phyloP scores from a whole-genome alignment of 106 monocot species.

The Dioscorea dumetorum region DNA sequence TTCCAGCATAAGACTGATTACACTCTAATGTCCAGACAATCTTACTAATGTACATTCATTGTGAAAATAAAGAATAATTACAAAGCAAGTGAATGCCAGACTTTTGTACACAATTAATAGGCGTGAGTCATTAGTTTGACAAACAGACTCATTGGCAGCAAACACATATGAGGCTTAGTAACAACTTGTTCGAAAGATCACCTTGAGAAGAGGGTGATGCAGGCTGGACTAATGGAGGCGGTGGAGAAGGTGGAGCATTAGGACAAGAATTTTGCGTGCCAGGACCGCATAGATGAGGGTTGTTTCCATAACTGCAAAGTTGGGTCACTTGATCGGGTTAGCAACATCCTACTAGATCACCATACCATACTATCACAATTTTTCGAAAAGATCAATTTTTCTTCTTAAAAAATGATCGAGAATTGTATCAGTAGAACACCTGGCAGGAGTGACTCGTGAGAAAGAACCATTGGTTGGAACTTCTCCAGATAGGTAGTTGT shows the following conservation, averaged over 20 bases:
- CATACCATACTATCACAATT: neutral
- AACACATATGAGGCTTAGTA: no score
- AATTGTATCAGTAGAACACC: slow-evolving; percentile 16
- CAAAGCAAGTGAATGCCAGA: no score
- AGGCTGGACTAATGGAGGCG: slow-evolving; percentile 32
- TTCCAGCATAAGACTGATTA: no score
- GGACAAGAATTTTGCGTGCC: slow-evolving; percentile 33
- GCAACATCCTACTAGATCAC: neutral
- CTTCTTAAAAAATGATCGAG: neutral
- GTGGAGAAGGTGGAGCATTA: slow-evolving; percentile 41
- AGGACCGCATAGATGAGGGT: slow-evolving; percentile 35
- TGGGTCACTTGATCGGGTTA: slow-evolving; percentile 1
- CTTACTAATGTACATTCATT: no score
- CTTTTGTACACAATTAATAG: no score
- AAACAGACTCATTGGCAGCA: no score
- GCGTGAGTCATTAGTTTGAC: no score
- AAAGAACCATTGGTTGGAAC: slow-evolving; percentile 88
- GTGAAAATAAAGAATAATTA: no score
- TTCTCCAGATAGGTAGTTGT: slow-evolving; percentile 74
- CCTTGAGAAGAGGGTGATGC: slow-evolving; percentile 32
- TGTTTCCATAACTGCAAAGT: slow-evolving; percentile 63
- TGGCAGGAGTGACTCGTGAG: slow-evolving; percentile 83
- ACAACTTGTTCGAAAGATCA: slow-evolving; percentile 1
- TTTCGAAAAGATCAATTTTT: neutral
- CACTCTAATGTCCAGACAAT: no score